Evolutionary conservation across 306 rosid genomes (phyloP), one percentile per base, ranked within the genome.

Genomic region (Castanea sativa): DNA sequence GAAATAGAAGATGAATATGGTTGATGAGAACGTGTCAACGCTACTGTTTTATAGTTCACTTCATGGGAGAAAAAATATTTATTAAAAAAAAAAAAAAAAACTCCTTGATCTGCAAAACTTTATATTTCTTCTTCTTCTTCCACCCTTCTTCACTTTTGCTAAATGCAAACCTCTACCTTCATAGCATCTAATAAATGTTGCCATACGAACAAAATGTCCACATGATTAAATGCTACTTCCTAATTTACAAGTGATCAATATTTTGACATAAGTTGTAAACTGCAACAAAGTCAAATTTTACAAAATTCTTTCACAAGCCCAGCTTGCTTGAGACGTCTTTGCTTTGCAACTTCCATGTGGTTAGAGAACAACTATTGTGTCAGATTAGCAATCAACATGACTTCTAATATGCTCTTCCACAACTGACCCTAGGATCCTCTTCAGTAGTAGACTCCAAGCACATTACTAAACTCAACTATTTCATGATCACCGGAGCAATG

Each of bases 291-390:
- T 64, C 5, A 4, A 77, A 82, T 19, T 79, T 73, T 56, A 45
- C 73, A 67, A 76, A 74, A 55, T n/a, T n/a, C 61, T 73, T 67
- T 33, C 79, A 20, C 57, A 13, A 69, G 69, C 41, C 19, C 55
- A 21, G 63, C 55, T 51, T 57, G 67, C 73, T 58, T n/a, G 30
- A 35, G 72, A 18, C 20, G 55, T 30, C 55, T 30, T 60, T 29
- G 29, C 82, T 19, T 19, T n/a, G 51, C 8, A 5, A 35, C 72
- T 67, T 35, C 45, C 70, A 58, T 5, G 51, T 4, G 41, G 73
- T 18, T 79, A 63, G 58, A 41, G 58, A 73, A 61, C 35, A 29
- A 57, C 11, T 43, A 29, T 14, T 27, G 13, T 58, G 59, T 78
- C 60, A 33, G 11, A 51, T 13, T 59, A 38, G 82, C 12, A 23